Evolutionary conservation across 176 grass and related monocot genomes (phyloP), one percentile per base, ranked within the genome.

Genomic region (Paspalum notatum): DNA sequence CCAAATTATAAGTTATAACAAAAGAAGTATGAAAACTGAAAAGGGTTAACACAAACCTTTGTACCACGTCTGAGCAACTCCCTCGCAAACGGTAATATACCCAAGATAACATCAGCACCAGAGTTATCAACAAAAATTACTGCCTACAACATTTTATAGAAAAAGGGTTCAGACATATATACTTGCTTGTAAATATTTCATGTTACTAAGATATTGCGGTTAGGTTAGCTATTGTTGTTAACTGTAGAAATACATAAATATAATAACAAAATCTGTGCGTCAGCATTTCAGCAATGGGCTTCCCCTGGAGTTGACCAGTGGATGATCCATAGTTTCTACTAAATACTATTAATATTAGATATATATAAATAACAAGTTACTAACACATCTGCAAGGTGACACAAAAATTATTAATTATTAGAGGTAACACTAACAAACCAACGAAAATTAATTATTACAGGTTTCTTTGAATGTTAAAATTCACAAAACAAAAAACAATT

Each of bases 91-190:
- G 92, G 92, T 72, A 95, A 83, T 82, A 98, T 93, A 9, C 96
- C 96, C 86, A 98, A 75, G 45, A 98, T 94, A 37, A 98, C 38
- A 84, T 98, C 96, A 93, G 96, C 96, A 86, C 96, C 96, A 84
- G 96, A 98, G 82, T 98, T 98, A 77, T 98, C 96, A 80, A 98
- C 90, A 93, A 98, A 98, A 86, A 98, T 98, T 84, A 98, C 86
- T 74, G 84, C 96, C 96, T 98, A 32, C 67, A 81, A 66, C 53
- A 75, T 32, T 65, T 73, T 41, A 53, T 40, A 18, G 24, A 80
- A 84, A 84, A 51, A 24, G n/a, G n/a, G 47, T 59, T 88, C 16
- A 86, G 42, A 65, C 66, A 81, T 18, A 25, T 18, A 81, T 41
- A 84, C 17, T 80, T 53, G 59, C n/a, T 58, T 73, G 57, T 0